phyloP scores from a whole-genome alignment of 176 grass and related monocot genomes.

The Bromus sterilis region DNA sequence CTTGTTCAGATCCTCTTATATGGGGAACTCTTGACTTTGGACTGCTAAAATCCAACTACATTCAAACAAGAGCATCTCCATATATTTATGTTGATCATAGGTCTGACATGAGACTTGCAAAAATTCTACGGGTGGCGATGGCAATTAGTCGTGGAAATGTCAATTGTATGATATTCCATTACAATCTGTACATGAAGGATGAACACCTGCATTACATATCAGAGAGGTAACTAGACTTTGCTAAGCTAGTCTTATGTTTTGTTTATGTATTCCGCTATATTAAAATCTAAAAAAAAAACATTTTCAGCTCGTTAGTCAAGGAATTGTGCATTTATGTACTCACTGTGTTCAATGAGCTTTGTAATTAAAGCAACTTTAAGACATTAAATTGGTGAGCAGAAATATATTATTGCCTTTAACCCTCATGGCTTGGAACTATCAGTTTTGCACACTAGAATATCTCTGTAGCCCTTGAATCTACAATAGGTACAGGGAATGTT shows the following conservation, averaged over 20 bases:
- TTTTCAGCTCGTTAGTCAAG: not conserved
- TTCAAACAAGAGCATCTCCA: conserved; percentile 79
- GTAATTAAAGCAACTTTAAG: not conserved
- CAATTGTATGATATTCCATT: conserved; percentile 89
- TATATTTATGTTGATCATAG: conserved; percentile 89
- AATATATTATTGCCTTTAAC: not conserved
- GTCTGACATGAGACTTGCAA: conserved; percentile 74
- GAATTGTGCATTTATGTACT: not conserved
- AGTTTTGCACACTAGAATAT: not conserved
- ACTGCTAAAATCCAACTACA: conserved; percentile 78
- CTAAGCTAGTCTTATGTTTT: not conserved
- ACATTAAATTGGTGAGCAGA: not conserved
- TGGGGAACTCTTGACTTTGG: conserved; percentile 89
- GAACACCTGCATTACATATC: conserved; percentile 85
- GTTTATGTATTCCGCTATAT: not conserved
- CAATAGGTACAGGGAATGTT: not conserved
- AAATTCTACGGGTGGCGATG: conserved; percentile 75
- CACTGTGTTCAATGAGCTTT: not conserved
- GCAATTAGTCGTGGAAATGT: conserved; percentile 63
- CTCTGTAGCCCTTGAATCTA: not conserved
- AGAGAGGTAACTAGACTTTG: conserved; percentile 58
- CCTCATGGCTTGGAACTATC: not conserved
- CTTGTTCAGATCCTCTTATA: conserved; percentile 91
- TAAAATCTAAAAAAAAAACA: not conserved
- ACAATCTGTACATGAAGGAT: conserved; percentile 96